These are phyloP conservation scores for Phytomonas serpens DNA, from an alignment of 208 protist species.

Conservation along the genomic window DNA sequence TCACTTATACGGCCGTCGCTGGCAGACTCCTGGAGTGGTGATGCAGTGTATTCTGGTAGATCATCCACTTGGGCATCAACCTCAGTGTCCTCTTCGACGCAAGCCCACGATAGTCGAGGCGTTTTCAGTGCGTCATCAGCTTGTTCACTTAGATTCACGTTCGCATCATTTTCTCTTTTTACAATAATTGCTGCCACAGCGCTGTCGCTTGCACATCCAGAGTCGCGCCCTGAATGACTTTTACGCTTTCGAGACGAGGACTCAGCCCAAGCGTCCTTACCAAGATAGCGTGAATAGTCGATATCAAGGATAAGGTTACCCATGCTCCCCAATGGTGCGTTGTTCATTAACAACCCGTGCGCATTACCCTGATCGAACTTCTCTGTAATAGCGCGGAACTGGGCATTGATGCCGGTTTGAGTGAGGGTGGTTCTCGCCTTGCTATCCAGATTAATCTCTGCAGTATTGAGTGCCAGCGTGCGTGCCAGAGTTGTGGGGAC, in stretches of 20 bases:
- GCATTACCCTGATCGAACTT: conserved; percentile 88
- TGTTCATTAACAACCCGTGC: conserved; percentile 80
- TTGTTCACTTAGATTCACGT: background rate
- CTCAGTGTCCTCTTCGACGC: conserved; percentile 4
- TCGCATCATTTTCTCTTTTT: background rate
- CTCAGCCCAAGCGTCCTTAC: conserved; percentile 14
- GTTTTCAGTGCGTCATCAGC: background rate
- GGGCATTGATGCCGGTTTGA: conserved; percentile 61
- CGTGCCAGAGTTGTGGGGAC: conserved; percentile 20
- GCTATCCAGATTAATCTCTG: conserved; percentile 83
- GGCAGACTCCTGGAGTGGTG: background rate
- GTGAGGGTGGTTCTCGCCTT: conserved; percentile 58
- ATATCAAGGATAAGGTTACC: conserved; percentile 85
- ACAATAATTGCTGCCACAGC: background rate
- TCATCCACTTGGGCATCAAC: background rate
- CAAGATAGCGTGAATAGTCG: conserved; percentile 51
- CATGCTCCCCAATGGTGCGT: conserved; percentile 61
- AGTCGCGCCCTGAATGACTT: background rate
- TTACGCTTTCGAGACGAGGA: background rate
- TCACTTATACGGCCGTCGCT: background rate
- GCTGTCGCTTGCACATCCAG: background rate
- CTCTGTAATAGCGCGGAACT: conserved; percentile 86
- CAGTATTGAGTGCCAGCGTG: conserved; percentile 65
- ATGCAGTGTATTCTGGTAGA: background rate
- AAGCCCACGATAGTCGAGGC: background rate